Percentiles rank a stretch among this genome's conserved stretches.
Evolutionary conservation across 176 grass and related monocot genomes (phyloP).

Genomic region (Cocos nucifera): DNA sequence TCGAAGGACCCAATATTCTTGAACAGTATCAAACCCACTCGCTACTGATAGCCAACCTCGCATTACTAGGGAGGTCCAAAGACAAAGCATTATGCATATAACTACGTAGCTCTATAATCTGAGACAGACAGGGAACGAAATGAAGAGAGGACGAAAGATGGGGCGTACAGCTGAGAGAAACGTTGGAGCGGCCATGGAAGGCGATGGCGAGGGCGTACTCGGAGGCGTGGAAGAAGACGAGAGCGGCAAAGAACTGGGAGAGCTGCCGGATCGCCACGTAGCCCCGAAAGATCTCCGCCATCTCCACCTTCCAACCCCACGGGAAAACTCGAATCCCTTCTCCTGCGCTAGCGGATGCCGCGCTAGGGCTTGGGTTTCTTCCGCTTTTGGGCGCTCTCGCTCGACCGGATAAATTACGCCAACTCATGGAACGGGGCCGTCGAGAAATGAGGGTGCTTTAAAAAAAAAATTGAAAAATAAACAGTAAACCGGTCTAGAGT

Average conservation of each 20-base stretch:
- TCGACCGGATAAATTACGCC: too few relatives aligned
- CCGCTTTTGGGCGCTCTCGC: too few relatives aligned
- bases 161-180: slow-evolving; percentile 55
- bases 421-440: too few relatives aligned
- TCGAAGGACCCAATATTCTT: background rate
- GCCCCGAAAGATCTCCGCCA: slow-evolving; percentile 14
- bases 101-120: background rate
- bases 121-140: background rate
- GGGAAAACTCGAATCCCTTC: too few relatives aligned
- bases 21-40: background rate
- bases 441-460: too few relatives aligned
- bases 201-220: slow-evolving; percentile 58
- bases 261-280: slow-evolving; percentile 29
- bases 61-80: background rate
- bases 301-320: background rate
- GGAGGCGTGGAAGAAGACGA: slow-evolving; percentile 74
- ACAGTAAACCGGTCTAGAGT: too few relatives aligned
- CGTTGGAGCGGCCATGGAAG: slow-evolving; percentile 59
- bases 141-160: background rate
- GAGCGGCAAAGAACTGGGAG: slow-evolving; percentile 43
- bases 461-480: too few relatives aligned
- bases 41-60: too few relatives aligned
- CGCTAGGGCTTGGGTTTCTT: too few relatives aligned
- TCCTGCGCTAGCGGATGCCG: too few relatives aligned
- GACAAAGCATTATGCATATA: background rate